Conservation (phyloP, 139 green algal genomes). For the Chlamydomonas eustigma region DNA sequence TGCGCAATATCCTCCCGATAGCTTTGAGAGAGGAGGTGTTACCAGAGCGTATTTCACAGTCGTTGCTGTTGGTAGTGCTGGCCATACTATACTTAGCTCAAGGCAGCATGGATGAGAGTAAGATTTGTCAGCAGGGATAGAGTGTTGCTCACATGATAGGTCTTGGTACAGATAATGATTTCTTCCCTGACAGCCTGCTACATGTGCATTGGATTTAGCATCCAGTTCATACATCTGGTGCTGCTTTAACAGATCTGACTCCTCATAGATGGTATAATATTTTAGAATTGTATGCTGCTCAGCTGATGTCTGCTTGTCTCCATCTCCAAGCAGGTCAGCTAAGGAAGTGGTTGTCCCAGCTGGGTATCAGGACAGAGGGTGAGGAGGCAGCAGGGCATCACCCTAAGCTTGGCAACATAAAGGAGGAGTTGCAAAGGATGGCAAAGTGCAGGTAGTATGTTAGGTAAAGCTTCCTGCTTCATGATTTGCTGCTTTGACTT, state of each 20-base stretch:
- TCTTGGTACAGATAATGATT: too few species aligned
- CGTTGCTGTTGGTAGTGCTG: background rate
- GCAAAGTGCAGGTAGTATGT: background rate
- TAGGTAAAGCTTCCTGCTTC: too few species aligned
- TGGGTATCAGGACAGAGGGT: background rate
- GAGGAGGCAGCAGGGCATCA: background rate
- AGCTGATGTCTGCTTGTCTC: too few species aligned
- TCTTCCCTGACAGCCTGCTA: too few species aligned
- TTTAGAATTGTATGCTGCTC: too few species aligned
- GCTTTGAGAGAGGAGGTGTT: background rate
- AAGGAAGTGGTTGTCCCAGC: background rate
- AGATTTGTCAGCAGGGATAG: background rate
- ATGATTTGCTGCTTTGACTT: too few species aligned
- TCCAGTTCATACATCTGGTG: too few species aligned
- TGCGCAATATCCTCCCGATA: background rate
- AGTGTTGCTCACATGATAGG: too few species aligned
- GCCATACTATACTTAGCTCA: background rate
- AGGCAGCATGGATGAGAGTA: constrained; percentile 7
- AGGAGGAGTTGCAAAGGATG: background rate
- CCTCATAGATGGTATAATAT: too few species aligned
- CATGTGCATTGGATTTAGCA: too few species aligned
- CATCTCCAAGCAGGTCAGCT: too few species aligned
- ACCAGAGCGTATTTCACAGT: background rate
- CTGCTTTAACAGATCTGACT: too few species aligned
- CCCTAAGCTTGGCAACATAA: background rate